phyloP scores from a whole-genome alignment of 192 early-diverging fungal genomes.

The Funneliformis geosporum region DNA sequence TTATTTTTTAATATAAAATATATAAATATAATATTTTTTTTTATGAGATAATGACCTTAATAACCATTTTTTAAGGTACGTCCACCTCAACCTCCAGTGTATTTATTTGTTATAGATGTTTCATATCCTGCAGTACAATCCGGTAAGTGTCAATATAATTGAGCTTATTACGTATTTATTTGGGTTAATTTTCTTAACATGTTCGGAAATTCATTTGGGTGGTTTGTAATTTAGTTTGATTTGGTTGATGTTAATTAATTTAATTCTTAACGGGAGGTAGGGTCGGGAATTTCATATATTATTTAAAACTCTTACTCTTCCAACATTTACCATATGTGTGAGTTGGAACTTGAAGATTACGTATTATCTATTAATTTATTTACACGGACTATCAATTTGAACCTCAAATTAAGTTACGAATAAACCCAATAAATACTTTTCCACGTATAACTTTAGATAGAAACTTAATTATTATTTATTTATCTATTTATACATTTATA shows the following conservation, averaged over 20 bases:
- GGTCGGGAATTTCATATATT: background rate
- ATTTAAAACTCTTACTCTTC: background rate
- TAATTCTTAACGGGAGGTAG: background rate
- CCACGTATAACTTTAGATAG: background rate
- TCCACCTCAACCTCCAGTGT: slow-evolving; percentile 94
- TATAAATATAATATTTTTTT: background rate
- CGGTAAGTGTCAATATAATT: slow-evolving; percentile 38
- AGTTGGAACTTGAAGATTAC: too few relatives aligned
- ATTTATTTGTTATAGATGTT: slow-evolving; percentile 94
- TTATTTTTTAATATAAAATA: background rate
- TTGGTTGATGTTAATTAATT: background rate
- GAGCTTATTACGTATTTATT: background rate
- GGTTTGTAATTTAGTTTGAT: background rate
- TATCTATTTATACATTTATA: background rate
- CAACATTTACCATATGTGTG: background rate
- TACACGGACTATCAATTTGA: background rate
- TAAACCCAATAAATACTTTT: background rate
- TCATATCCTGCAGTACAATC: slow-evolving; percentile 87
- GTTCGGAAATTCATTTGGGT: background rate
- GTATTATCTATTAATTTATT: too few relatives aligned
- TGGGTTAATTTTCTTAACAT: background rate
- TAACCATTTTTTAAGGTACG: slow-evolving; percentile 52
- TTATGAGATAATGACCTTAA: background rate
- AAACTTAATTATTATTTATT: background rate
- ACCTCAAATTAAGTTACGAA: background rate